phyloP scores from a whole-genome alignment of 305 asterid genomes.

The Solanum chacoense region DNA sequence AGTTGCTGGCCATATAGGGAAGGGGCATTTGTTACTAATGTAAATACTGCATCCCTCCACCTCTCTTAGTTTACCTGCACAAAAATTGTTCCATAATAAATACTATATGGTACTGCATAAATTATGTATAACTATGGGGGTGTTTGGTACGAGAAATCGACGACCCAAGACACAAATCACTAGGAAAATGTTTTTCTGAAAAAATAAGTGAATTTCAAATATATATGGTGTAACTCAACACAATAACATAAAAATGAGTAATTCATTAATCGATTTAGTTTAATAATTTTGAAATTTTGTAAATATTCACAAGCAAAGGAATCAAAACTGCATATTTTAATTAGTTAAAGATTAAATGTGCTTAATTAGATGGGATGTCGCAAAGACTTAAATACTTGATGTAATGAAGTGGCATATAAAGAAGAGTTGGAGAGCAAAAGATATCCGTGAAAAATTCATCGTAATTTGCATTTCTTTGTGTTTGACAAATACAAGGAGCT shows the following conservation, averaged over 20 bases:
- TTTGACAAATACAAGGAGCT: not conserved
- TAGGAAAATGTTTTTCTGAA: not conserved
- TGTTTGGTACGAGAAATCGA: not conserved
- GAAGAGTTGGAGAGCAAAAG: constrained; percentile 9
- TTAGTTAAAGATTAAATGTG: not conserved
- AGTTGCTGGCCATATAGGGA: constrained; percentile 80
- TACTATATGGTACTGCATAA: not conserved
- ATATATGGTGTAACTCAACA: not conserved
- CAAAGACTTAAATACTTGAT: constrained; percentile 25
- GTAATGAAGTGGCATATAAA: constrained; percentile 16
- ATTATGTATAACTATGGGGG: not conserved
- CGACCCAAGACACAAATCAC: too few species aligned
- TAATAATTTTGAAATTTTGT: not conserved
- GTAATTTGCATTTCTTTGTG: not conserved
- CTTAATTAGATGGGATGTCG: not conserved
- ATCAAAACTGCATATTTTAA: not conserved
- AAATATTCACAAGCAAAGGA: not conserved
- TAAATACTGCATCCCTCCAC: constrained; percentile 42
- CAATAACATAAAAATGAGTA: not conserved
- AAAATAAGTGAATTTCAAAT: not conserved
- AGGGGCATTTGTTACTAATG: constrained; percentile 66
- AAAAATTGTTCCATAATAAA: not conserved
- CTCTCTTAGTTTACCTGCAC: constrained; percentile 19
- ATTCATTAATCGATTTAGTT: not conserved
- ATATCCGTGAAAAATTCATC: constrained; percentile 23